These are phyloP conservation scores for Thelephora terrestris DNA, from an alignment of 1,284 basidiomycete genomes.

Conservation along the genomic window DNA sequence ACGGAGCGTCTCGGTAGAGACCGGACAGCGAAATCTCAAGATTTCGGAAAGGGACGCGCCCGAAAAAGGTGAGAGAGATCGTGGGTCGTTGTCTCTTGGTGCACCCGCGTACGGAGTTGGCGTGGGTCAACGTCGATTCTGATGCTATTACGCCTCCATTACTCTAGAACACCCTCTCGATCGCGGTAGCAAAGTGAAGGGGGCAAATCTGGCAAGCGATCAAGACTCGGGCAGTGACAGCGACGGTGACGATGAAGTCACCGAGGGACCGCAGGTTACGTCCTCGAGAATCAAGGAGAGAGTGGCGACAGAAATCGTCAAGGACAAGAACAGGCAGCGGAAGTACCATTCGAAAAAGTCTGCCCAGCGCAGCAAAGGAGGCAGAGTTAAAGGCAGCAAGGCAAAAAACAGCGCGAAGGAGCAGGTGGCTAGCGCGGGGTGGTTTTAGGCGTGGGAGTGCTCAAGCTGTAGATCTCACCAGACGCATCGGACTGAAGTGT, in stretches of 20 bases:
- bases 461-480: too few species aligned
- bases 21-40: too few species aligned
- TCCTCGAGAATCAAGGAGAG: conserved; percentile 37
- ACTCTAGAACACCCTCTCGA: neutral
- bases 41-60: too few species aligned
- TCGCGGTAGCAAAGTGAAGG: neutral
- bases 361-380: conserved; percentile 40
- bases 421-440: conserved; percentile 47
- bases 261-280: conserved; percentile 1
- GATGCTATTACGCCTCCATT: too few species aligned
- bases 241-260: neutral
- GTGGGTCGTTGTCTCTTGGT: too few species aligned
- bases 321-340: conserved; percentile 49
- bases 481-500: too few species aligned
- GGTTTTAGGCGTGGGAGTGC: too few species aligned
- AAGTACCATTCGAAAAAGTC: conserved; percentile 69
- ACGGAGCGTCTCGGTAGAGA: too few species aligned
- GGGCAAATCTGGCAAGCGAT: conserved; percentile 12
- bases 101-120: too few species aligned
- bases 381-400: conserved; percentile 74
- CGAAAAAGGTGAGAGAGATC: too few species aligned
- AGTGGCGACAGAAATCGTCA: conserved; percentile 56
- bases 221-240: conserved; percentile 13
- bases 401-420: conserved; percentile 69
- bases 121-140: too few species aligned